Conservation (phyloP, 495 filamentous ascomycete genomes). For the Podospora sp. region DNA sequence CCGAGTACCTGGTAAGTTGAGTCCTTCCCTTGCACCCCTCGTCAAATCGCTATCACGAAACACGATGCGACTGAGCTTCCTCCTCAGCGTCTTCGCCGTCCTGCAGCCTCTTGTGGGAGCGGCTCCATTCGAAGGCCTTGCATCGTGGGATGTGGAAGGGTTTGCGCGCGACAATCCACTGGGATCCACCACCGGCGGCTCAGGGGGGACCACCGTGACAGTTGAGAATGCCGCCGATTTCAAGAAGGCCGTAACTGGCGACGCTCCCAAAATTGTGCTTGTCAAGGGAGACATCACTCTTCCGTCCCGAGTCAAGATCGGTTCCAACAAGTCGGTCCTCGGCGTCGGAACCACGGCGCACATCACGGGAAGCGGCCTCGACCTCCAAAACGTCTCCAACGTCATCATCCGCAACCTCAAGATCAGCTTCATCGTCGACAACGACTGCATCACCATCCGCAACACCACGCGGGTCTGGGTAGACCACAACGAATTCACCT, state of each 20-base stretch:
- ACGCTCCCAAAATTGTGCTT: slow-evolving; percentile 49
- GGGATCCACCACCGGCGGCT: slow-evolving; percentile 59
- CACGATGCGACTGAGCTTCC: not conserved
- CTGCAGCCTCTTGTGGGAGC: not conserved
- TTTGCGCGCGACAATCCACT: slow-evolving; percentile 44
- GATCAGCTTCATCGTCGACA: slow-evolving; percentile 58
- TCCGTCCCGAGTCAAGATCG: slow-evolving; percentile 46
- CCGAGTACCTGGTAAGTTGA: not conserved
- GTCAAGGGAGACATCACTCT: slow-evolving; percentile 51
- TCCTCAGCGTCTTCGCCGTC: slow-evolving; percentile 1
- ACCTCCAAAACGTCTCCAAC: slow-evolving; percentile 48
- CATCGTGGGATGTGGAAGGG: slow-evolving; percentile 35
- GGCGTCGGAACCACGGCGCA: slow-evolving; percentile 47
- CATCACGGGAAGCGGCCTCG: slow-evolving; percentile 44
- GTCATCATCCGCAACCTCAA: slow-evolving; percentile 67
- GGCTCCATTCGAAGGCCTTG: not conserved
- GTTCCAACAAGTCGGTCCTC: slow-evolving; percentile 59
- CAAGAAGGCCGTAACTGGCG: slow-evolving; percentile 46
- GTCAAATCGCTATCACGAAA: not conserved
- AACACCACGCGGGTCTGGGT: slow-evolving; percentile 62
- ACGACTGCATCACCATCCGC: slow-evolving; percentile 64
- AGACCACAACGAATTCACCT: slow-evolving; percentile 67
- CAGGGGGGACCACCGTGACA: slow-evolving; percentile 58
- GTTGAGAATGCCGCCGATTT: slow-evolving; percentile 58
- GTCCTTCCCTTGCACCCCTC: not conserved